These are phyloP conservation scores for Sequoia sempervirens DNA, from an alignment of 75 land plant genomes.

Conservation along the genomic window DNA sequence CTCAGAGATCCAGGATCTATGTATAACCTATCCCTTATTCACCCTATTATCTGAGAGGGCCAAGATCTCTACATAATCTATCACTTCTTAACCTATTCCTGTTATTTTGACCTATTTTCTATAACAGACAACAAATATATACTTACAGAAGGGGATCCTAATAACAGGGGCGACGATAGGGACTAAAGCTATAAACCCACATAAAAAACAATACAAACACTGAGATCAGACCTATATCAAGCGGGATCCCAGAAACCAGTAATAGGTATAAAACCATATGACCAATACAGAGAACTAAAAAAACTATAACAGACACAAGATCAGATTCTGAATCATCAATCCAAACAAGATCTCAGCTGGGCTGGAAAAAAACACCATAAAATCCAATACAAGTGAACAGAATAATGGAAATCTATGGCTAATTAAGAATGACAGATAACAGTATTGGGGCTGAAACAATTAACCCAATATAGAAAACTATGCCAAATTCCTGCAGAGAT, in stretches of 20 bases:
- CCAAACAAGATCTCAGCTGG: not conserved
- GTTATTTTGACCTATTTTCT: not conserved
- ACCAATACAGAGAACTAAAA: not conserved
- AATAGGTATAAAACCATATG: not conserved
- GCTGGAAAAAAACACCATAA: not conserved
- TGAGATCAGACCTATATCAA: not conserved
- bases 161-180: not conserved
- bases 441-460: not conserved
- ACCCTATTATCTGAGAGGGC: not conserved
- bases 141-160: not conserved
- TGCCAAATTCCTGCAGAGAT: not conserved
- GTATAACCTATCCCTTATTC: not conserved
- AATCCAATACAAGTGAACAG: not conserved
- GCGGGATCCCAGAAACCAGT: constrained; percentile 5
- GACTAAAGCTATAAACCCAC: not conserved
- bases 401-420: not conserved
- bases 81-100: not conserved
- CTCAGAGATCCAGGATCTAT: not conserved
- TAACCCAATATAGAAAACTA: not conserved
- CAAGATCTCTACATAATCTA: not conserved
- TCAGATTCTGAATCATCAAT: not conserved
- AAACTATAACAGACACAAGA: not conserved
- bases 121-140: not conserved
- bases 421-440: not conserved
- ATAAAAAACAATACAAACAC: constrained; percentile 1